Evolutionary conservation across 2,329 filamentous ascomycete species (phyloP), one percentile per base, ranked within the genome.

Genomic region (Thyridium curvatum): DNA sequence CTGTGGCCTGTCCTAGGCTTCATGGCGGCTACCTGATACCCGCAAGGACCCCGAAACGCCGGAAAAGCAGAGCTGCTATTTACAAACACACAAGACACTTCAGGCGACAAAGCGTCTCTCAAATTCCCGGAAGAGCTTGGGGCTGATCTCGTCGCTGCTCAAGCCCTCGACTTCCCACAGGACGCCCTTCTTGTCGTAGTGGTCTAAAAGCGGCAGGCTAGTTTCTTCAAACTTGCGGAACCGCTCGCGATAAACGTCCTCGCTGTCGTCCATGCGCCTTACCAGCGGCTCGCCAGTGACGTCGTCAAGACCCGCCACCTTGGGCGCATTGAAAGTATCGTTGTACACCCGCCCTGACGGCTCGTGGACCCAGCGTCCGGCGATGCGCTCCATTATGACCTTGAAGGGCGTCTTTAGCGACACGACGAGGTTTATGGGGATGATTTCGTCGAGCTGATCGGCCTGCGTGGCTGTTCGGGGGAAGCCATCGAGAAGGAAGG

Each of bases 401-500:
- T 84, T 77, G 28, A 86, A 78, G 0, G 93, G 93, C 0, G 91
- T 97, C 55, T 84, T 76, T 50, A 97, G 72, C 40, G 86, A 88
- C 42, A 96, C 83, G 35, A 89, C 93, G 44, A 96, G 77, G 63
- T 98, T 98, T 59, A 98, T 90, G n/a, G 91, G 89, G 26, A 97
- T 77, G 28, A 96, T 72, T 34, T 69, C 66, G 57, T 94, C 89
- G 35, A 97, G 75, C 41, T 82, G 82, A 32, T 66, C 61, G 18
- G 90, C 93, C 64, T 98, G 93, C 3, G 69, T 58, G 1, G 86
- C 84, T 7, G 87, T 98, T 48, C 93, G 84, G 3, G 93, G 93
- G 62, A 97, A 98, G 13, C 93, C 93, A 59, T 98, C 93, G 38
- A 98, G 83, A 47, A 98, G 85, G 61, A 96, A 97, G 1, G 89